phyloP scores from a whole-genome alignment of 169 alveolate genomes.

The Eimeria sp. region DNA sequence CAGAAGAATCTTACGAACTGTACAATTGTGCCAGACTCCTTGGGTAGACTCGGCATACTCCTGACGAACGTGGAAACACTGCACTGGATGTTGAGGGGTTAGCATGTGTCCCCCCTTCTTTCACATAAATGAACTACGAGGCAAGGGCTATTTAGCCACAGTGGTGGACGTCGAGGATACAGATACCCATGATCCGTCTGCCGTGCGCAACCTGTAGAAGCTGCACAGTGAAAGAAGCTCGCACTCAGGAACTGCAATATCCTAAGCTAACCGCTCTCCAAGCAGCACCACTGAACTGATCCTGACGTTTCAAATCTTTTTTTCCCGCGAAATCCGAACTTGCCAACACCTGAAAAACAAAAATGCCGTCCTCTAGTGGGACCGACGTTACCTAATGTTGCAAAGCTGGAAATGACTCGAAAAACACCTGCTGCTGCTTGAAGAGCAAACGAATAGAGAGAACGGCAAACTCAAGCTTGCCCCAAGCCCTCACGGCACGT shows the following conservation, averaged over 20 bases:
- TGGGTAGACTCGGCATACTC: background rate
- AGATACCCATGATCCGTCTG: background rate
- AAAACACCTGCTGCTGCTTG: background rate
- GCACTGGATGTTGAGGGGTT: background rate
- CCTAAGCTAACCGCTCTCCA: background rate
- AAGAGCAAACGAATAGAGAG: background rate
- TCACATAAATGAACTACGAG: background rate
- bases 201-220: background rate
- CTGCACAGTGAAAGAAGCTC: background rate
- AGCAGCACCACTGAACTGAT: background rate
- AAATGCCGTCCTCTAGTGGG: background rate
- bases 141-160: background rate
- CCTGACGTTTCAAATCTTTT: background rate
- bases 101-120: background rate
- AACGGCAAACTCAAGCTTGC: background rate
- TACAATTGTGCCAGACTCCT: background rate
- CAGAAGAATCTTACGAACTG: background rate
- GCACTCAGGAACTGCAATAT: background rate
- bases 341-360: background rate
- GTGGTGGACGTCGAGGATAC: conserved; percentile 17
- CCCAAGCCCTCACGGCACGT: background rate
- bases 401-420: background rate
- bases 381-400: background rate
- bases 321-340: background rate
- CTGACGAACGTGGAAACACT: background rate